Base-by-base conservation (phyloP, 2,329 filamentous ascomycete species). In the Ciborinia camelliae region DNA sequence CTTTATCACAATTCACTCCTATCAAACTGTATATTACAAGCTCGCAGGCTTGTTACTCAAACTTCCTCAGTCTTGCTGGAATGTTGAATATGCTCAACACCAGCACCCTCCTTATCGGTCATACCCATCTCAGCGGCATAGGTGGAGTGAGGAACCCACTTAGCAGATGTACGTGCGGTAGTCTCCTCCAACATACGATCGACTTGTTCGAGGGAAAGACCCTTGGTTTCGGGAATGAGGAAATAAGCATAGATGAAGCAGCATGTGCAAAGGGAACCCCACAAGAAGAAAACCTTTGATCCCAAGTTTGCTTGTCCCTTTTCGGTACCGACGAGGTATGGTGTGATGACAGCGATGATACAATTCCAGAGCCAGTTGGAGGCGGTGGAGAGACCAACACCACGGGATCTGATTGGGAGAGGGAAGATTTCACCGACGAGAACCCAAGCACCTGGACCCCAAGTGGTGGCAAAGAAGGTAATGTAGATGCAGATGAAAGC, bases 291-390 rank as follows among this genome's bases (percentile, higher is more conserved):
- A 47, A 75, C 70, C 4, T 66, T 66, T 1, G 73, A 70, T 9
- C 68, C 68, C 5, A 74, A 63, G 39, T 75, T 72, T 43, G 65
- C 72, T 18, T 73, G 69, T 68, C 86, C 88, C 68, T 84, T 77
- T 67, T 84, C 79, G 48, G 77, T 72, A 41, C 84, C 85, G 41
- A 90, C 83, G 78, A 91, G 87, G 82, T 89, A 91, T 20, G 89
- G 88, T 9, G 86, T 90, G 77, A 92, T 90, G 76, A 91, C 83
- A 66, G 86, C 82, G 70, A 86, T 86, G 75, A 82, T 84, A 77
- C 88, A 91, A 81, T 92, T 95, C 72, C 91, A 95, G 68, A 95
- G 84, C 91, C 91, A 96, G 85, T 96, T 96, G 75, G 88, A 92
- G 67, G 92, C 90, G 10, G 92, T 96, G 48, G 91, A 93, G 52